Conservation (phyloP, 108 stramenopile species). For the Halocafeteria seosinensis region DNA sequence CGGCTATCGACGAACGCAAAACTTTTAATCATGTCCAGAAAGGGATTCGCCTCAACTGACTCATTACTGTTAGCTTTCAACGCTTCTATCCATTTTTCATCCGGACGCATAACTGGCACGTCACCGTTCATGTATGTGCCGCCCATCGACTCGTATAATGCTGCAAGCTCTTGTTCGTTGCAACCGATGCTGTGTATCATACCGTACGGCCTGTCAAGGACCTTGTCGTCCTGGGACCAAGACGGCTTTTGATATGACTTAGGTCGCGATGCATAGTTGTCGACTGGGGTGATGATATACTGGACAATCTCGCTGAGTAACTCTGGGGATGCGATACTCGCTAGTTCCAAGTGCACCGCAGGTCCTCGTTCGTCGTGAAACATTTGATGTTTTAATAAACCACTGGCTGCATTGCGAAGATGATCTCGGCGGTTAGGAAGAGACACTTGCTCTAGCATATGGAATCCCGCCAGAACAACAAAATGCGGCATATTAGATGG, state of each 20-base stretch:
- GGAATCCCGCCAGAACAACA: not conserved
- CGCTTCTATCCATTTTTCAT: no score
- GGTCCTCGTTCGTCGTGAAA: not conserved
- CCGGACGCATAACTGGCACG: not conserved
- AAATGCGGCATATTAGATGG: not conserved
- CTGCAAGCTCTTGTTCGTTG: slow-evolving; percentile 6
- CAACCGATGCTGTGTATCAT: not conserved
- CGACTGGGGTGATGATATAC: not conserved
- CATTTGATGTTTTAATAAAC: not conserved
- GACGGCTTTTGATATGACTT: not conserved
- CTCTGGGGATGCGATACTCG: not conserved
- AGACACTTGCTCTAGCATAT: not conserved
- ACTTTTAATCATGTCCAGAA: no score
- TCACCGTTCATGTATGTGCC: not conserved
- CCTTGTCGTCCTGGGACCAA: no score
- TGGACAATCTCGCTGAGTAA: not conserved
- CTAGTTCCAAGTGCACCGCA: not conserved
- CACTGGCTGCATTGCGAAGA: not conserved
- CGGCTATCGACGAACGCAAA: not conserved
- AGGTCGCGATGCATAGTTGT: not conserved
- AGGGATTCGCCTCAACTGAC: no score
- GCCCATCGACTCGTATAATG: not conserved
- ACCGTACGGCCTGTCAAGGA: not conserved
- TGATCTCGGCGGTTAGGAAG: not conserved
- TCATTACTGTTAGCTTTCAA: no score